Evolutionary conservation across 208 protist species (phyloP).

Genomic region (Acanthamoeba royreba): DNA sequence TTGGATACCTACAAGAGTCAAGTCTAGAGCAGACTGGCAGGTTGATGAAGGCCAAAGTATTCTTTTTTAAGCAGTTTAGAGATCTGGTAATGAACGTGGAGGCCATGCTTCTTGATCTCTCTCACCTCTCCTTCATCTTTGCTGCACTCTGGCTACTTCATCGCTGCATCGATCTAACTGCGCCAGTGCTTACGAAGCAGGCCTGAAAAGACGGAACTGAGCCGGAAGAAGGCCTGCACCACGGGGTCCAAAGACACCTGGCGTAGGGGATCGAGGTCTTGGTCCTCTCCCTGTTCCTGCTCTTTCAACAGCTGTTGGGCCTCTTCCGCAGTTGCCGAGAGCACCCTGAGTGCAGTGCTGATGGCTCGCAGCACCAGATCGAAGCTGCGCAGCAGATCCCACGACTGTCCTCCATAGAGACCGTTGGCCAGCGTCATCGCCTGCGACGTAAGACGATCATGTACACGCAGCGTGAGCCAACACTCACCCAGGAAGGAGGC

Average conservation of each 20-base stretch:
- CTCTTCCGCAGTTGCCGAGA: not conserved
- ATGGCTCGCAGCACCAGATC: not conserved
- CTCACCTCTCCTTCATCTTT: too few relatives aligned
- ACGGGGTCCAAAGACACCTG: not conserved
- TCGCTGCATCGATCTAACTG: too few relatives aligned
- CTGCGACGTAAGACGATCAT: not conserved
- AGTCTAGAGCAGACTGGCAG: too few relatives aligned
- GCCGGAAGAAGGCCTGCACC: not conserved
- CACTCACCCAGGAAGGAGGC: not conserved
- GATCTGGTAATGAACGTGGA: too few relatives aligned
- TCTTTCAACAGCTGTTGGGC: not conserved
- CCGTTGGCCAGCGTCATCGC: not conserved
- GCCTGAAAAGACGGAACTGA: not conserved
- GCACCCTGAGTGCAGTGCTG: not conserved
- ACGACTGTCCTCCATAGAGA: not conserved
- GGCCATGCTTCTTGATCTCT: too few relatives aligned
- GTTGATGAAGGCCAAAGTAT: too few relatives aligned
- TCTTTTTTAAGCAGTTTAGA: too few relatives aligned
- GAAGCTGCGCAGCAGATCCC: not conserved
- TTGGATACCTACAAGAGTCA: too few relatives aligned
- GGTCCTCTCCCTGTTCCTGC: not conserved
- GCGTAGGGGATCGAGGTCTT: not conserved
- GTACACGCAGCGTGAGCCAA: not conserved
- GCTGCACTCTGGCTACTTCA: too few relatives aligned
- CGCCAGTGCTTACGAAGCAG: not conserved